Base-by-base conservation (phyloP, 2,329 filamentous ascomycete genomes). In the Samsoniella hepiali region DNA sequence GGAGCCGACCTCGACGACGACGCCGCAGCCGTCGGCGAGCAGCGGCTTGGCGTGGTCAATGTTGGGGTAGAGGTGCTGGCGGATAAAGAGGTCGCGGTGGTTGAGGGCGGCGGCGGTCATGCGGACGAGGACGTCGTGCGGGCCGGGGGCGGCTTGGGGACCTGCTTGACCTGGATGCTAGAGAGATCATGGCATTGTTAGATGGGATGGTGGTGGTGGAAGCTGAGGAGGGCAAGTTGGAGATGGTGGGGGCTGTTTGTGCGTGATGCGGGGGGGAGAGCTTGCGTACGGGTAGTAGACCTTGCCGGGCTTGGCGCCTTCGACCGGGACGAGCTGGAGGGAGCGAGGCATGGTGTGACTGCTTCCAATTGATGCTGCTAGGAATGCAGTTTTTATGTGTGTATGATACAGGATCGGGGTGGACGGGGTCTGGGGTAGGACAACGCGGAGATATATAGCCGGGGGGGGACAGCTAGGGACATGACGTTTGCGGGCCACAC, bases 1-100 rank as follows among this genome's bases (percentile, higher is more conserved):
- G 1, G 83, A 74, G 13, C 91, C 91, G 3, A 86, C 78, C 5
- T 81, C 78, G 36, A 88, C 82, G 4, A 98, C 91, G 63, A 84
- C 79, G 62, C 93, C 94, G 69, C 84, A 88, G 67, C 91, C 94
- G 73, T 98, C 94, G 65, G 93, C 87, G 32, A 96, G 84, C 49
- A 98, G 79, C 1, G 94, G 91, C 6, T 88, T 81, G 65, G 85
- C 83, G 75, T 96, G 96, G 13, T 90, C 89, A 60, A 92, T 89
- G 69, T 86, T 89, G 0, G 94, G 94, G 80, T 98, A 98, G 47
- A 96, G 86, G 72, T 93, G 89, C 75, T 95, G 93, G 62, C 94
- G 91, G 76, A 96, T 90, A 79, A 97, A 98, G 69, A 96, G 86
- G 76, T 98, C 95, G 70, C 93, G 90, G 79, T 98, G 95, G 80